Base-by-base conservation (phyloP, 2,329 filamentous ascomycete genomes). In the Dothideomycetidae sp. region DNA sequence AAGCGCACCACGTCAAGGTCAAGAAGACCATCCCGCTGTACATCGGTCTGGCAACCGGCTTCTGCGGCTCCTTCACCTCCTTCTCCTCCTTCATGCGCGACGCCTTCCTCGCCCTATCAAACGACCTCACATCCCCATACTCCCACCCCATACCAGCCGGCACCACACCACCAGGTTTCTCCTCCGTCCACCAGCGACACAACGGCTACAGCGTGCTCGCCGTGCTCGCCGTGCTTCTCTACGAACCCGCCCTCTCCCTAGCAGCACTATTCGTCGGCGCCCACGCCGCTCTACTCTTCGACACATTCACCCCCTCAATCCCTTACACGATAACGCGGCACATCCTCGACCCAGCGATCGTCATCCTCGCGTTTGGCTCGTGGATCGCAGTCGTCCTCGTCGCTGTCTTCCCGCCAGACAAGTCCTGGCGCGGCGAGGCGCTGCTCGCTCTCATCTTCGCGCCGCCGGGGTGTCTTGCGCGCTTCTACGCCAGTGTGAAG, bases 1-100 rank as follows among this genome's bases (percentile, higher is more conserved):
- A 52, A 40, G 51, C 51, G 1, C 48, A 53, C 5, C 55, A 62
- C 31, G 45, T 42, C 5, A 63, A 77, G 51, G 66, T 55, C 16
- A 93, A 93, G 54, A 93, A 92, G 62, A 81, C 81, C 0, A 80
- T 93, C 17, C 86, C 88, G 0, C 65, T 93, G 0, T 93, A 92
- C 53, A 79, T 93, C 41, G 86, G 81, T 35, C 71, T 94, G 4
- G 73, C 82, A 0, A 93, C 81, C 0, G 88, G 81, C 9, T 90
- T 90, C 56, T 93, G 84, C 50, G 83, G 88, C 44, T 86, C 81
- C 46, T 82, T 90, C 51, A 94, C 86, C 0, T 86, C 80, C 7
- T 93, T 93, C 58, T 93, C 85, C 0, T 75, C 78, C 13, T 92
- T 93, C 53, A 76, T 86, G 32, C 71, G 81, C 5, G 86, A 93